Conservation (phyloP, 2,329 filamentous ascomycete genomes). For the Trichoderma simmonsii region DNA sequence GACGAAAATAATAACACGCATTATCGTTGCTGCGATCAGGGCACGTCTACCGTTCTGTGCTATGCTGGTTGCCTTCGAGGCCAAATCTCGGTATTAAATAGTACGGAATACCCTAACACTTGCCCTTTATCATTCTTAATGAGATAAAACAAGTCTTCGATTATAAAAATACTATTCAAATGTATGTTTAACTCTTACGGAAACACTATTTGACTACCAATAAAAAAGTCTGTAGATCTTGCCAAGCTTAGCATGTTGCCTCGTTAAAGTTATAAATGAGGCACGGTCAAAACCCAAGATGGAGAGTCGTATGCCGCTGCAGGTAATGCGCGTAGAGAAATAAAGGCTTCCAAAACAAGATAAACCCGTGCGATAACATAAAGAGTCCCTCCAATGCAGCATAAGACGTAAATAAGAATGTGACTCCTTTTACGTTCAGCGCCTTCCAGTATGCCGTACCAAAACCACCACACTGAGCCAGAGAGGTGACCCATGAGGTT, state of each 20-base stretch:
- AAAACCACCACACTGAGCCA: slow-evolving; percentile 10
- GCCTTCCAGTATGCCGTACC: slow-evolving; percentile 15
- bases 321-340: slow-evolving; percentile 12
- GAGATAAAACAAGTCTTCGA: not conserved
- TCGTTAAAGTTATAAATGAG: not conserved
- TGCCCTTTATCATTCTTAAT: fast-evolving
- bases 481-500: slow-evolving; percentile 14
- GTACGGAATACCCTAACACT: not conserved
- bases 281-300: not conserved
- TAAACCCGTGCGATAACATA: slow-evolving; percentile 9
- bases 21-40: not conserved
- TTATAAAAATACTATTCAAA: not conserved
- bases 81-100: not conserved
- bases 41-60: not conserved
- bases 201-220: not conserved
- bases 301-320: slow-evolving; percentile 11
- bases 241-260: not conserved
- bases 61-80: not conserved
- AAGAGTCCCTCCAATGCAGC: slow-evolving; percentile 3
- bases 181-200: not conserved
- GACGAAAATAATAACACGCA: not conserved
- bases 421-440: slow-evolving; percentile 1
- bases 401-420: not conserved
- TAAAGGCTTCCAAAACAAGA: slow-evolving; percentile 13
- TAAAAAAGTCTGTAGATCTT: not conserved